Evolutionary conservation across 345 rosid genomes (phyloP).

Genomic region (Pistacia integerrima): DNA sequence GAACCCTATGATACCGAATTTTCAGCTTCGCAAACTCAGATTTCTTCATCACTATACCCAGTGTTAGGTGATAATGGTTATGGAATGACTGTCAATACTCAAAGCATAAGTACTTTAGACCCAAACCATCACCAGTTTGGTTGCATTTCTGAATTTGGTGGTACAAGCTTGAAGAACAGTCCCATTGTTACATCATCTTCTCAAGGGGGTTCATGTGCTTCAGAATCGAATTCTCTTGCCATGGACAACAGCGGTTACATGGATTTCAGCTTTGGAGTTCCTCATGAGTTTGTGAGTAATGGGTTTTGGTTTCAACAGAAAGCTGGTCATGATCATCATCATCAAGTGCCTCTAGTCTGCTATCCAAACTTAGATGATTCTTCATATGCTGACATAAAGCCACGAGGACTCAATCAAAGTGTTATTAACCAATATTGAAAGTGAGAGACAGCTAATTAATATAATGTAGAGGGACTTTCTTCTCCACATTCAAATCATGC

Average conservation of each 20-base stretch:
- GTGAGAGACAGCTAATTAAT: neutral
- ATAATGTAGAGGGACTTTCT: neutral
- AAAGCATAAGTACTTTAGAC: constrained; percentile 15
- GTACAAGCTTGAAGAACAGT: constrained; percentile 9
- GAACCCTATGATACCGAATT: constrained; percentile 8
- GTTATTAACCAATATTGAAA: constrained; percentile 21
- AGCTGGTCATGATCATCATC: neutral
- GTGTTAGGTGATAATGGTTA: constrained; percentile 15
- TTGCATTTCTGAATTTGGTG: constrained; percentile 15
- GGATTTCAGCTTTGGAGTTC: constrained; percentile 28
- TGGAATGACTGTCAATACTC: constrained; percentile 13
- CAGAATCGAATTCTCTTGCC: constrained; percentile 31
- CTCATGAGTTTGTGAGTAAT: constrained; percentile 24
- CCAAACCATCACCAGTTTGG: constrained; percentile 12
- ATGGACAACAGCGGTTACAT: constrained; percentile 19
- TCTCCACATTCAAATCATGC: neutral
- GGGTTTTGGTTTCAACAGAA: constrained; percentile 28
- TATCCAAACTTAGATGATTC: constrained; percentile 18
- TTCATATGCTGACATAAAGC: constrained; percentile 27
- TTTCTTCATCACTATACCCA: constrained; percentile 19
- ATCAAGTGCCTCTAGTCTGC: constrained; percentile 16
- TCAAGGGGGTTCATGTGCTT: constrained; percentile 32
- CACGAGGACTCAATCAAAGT: constrained; percentile 24
- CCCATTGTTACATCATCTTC: constrained; percentile 11
- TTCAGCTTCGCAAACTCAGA: constrained; percentile 22